phyloP scores from a whole-genome alignment of 2,329 filamentous ascomycete species.

The Ceratocystis alfenasii region DNA sequence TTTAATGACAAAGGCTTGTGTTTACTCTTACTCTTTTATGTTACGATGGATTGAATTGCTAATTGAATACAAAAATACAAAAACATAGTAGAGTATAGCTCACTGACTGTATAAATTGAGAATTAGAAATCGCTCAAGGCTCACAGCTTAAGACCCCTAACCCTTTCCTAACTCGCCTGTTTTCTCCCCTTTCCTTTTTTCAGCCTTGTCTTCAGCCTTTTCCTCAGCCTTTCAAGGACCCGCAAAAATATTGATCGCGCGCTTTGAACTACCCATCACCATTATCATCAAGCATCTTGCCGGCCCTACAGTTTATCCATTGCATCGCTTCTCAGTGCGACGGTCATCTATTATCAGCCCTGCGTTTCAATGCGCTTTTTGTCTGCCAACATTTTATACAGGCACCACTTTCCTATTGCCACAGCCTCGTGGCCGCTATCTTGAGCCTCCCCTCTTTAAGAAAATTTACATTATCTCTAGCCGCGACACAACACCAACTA shows the following conservation, averaged over 20 bases:
- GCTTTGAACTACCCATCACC: not conserved
- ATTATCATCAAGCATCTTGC: not conserved
- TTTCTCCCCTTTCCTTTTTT: not conserved
- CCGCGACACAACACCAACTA: not conserved
- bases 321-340: not conserved
- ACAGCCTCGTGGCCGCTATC: not conserved
- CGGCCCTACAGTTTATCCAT: not conserved
- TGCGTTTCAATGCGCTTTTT: not conserved
- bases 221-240: not conserved
- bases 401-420: too few relatives aligned
- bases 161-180: not conserved
- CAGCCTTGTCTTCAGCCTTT: not conserved
- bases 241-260: not conserved
- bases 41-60: too few relatives aligned
- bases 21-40: too few relatives aligned
- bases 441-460: not conserved
- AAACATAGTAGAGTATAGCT: too few relatives aligned
- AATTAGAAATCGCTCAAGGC: too few relatives aligned
- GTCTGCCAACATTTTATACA: not conserved
- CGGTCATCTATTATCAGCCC: not conserved
- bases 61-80: too few relatives aligned
- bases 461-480: slow-evolving; percentile 14
- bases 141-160: too few relatives aligned
- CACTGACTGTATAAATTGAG: too few relatives aligned
- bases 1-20: too few relatives aligned